phyloP scores from a whole-genome alignment of 139 green algal species.

The Picochlorum sp. region DNA sequence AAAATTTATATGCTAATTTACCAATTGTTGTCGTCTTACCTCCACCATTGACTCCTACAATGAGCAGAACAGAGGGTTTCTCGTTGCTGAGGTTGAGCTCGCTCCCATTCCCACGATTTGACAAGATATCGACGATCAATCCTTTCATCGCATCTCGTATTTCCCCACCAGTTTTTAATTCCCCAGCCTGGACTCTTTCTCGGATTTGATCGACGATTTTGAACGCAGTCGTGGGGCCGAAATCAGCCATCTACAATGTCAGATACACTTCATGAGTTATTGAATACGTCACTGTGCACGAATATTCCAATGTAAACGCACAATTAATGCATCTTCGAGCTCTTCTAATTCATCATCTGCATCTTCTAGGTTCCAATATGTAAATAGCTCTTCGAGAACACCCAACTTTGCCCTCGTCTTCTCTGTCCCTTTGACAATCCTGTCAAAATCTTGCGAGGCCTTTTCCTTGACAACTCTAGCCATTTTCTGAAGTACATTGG shows the following conservation, averaged over 20 bases:
- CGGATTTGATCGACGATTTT: slow-evolving; percentile 78
- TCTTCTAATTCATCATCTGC: slow-evolving; percentile 85
- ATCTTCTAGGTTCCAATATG: slow-evolving; percentile 89
- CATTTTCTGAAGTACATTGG: slow-evolving; percentile 50
- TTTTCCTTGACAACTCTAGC: slow-evolving; percentile 89
- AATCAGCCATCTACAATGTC: slow-evolving; percentile 63
- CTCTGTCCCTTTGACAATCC: slow-evolving; percentile 78
- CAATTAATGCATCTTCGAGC: slow-evolving; percentile 88
- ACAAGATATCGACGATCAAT: slow-evolving; percentile 37
- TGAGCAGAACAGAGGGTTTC: slow-evolving; percentile 60
- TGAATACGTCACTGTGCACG: background rate
- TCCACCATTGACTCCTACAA: slow-evolving; percentile 96
- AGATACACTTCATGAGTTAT: background rate
- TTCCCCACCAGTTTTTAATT: slow-evolving; percentile 51
- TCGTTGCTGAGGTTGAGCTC: slow-evolving; percentile 36
- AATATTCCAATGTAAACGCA: slow-evolving; percentile 21
- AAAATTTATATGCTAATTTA: slow-evolving; percentile 77
- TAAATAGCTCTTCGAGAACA: slow-evolving; percentile 90
- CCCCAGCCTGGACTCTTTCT: slow-evolving; percentile 49
- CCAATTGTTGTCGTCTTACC: slow-evolving; percentile 97
- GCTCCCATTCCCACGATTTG: slow-evolving; percentile 12
- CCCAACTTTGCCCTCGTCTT: slow-evolving; percentile 85
- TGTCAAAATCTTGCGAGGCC: slow-evolving; percentile 69
- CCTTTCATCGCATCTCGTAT: slow-evolving; percentile 30
- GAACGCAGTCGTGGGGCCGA: slow-evolving; percentile 80